Base-by-base conservation (phyloP, 1,284 basidiomycete genomes). In the Naganishia liquefaciens region DNA sequence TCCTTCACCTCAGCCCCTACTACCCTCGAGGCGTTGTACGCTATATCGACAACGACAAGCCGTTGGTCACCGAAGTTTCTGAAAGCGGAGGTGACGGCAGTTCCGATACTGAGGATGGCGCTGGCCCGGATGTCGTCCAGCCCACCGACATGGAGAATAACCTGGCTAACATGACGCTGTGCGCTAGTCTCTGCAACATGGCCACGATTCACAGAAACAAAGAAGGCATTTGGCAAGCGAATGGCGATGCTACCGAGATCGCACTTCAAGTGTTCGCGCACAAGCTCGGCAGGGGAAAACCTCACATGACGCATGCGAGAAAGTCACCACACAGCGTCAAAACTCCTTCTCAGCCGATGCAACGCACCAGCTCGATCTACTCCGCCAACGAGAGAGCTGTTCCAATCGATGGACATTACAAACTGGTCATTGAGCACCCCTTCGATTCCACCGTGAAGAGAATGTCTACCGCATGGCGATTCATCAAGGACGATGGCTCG, bases 211-310 rank as follows among this genome's bases (percentile, higher is more conserved):
- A 74, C 28, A 68, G 70, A 13, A 75, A 70, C 9, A 75, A 70
- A 43, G 78, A 81, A 17, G 83, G 82, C 25, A 77, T 81, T 63
- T 88, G 87, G 87, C 82, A 84, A 44, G 84, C 86, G 0, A 84
- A 85, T 51, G 88, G 88, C 33, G 87, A 89, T 70, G 85, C 87
- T 1, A 89, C 88, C 19, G 84, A 86, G 71, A 81, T 84, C 40
- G 86, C 86, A 0, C 81, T 88, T 6, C 86, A 87, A 74, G 86
- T 87, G 7, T 85, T 85, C 62, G 84, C 84, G 0, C 82, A 84
- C 68, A 83, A 83, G 66, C 74, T 81, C 42, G 79, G 79, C 11
- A 76, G 75, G 60, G 77, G 79, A 21, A 79, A 80, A 68, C 75
- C 76, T 11, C 75, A 75, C 61, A 71, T 79, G 51, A 81, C 78